Conservation (phyloP, 192 early-diverging fungal species). For the Radiomyces spectabilis region DNA sequence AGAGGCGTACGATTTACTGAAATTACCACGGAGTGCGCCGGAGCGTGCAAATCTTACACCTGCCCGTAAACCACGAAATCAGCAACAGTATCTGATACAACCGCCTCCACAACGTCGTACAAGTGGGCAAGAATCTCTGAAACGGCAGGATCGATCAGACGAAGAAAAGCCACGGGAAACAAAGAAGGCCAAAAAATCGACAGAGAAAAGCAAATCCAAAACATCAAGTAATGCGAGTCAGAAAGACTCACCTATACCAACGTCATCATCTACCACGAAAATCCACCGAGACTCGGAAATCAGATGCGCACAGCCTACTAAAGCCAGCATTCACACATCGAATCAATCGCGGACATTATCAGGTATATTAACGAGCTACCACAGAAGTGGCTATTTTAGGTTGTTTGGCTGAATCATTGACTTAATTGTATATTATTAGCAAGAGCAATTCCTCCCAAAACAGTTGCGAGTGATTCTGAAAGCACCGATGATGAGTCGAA, state of each 20-base stretch:
- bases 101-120: background rate
- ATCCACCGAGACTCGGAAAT: too few species aligned
- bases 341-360: background rate
- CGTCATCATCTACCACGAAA: background rate
- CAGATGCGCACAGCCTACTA: too few species aligned
- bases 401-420: background rate
- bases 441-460: too few species aligned
- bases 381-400: background rate
- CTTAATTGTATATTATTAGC: too few species aligned
- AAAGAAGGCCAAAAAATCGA: background rate
- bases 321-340: too few species aligned
- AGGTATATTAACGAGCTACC: background rate
- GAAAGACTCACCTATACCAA: background rate
- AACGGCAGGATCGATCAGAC: too few species aligned
- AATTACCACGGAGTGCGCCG: constrained; percentile 7
- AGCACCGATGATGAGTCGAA: too few species aligned
- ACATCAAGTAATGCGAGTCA: background rate
- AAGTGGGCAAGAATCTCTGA: too few species aligned
- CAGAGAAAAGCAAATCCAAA: background rate
- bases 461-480: too few species aligned
- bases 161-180: too few species aligned
- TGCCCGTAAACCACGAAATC: background rate
- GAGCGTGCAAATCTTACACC: constrained; percentile 4
- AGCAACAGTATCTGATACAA: background rate
- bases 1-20: constrained; percentile 9